Conservation (phyloP, 495 filamentous ascomycete species). For the Talaromyces borbonicus region DNA sequence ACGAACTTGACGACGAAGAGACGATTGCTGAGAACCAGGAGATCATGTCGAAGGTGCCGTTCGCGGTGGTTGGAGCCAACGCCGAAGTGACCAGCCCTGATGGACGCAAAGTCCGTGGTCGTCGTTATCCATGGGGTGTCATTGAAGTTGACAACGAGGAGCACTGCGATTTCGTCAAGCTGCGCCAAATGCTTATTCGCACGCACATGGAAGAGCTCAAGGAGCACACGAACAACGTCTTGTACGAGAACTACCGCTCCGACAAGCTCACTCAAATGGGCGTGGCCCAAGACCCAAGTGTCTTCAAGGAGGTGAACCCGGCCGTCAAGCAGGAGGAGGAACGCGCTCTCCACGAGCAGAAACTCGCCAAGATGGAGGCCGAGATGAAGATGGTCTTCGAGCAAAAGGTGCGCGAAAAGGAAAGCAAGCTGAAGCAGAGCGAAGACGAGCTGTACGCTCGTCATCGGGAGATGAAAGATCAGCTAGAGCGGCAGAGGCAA, state of each 20-base stretch:
- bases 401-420: conserved; percentile 98
- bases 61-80: conserved; percentile 95
- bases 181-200: conserved; percentile 98
- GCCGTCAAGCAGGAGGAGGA: conserved; percentile 99
- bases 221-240: conserved; percentile 97
- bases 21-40: conserved; percentile 99
- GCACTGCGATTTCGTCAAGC: conserved; percentile 99
- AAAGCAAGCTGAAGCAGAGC: conserved; percentile 98
- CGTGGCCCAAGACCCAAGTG: conserved; percentile 93
- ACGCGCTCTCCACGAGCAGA: conserved; percentile 94
- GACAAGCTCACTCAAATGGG: conserved; percentile 98
- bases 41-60: conserved; percentile 99
- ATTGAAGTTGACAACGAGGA: conserved; percentile 99
- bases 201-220: conserved; percentile 99
- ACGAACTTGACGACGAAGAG: conserved; percentile 98
- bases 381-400: conserved; percentile 99
- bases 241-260: conserved; percentile 99
- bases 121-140: conserved; percentile 95
- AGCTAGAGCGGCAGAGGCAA: conserved; percentile 83
- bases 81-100: conserved; percentile 82
- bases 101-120: conserved; percentile 91
- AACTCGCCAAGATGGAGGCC: conserved; percentile 98
- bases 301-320: conserved; percentile 99
- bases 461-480: conserved; percentile 99
- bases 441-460: conserved; percentile 97